phyloP scores from a whole-genome alignment of 129 eudicot genomes.

The Apium graveolens region DNA sequence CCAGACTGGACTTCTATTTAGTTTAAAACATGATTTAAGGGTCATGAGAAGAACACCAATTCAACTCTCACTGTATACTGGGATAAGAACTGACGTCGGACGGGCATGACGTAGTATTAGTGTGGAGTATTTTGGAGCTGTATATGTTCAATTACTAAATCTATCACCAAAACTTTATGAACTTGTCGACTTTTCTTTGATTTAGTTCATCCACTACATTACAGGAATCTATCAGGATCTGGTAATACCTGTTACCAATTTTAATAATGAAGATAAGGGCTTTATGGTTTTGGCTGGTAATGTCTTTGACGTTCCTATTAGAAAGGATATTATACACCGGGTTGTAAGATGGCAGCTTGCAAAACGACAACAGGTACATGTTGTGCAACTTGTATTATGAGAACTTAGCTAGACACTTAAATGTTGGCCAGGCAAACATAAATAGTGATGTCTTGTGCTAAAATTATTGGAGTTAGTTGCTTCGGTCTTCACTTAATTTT shows the following conservation, averaged over 20 bases:
- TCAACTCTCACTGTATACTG: background rate
- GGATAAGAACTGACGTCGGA: background rate
- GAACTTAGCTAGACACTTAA: background rate
- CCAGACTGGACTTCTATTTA: background rate
- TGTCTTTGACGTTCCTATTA: conserved; percentile 89
- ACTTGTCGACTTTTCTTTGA: conserved; percentile 1
- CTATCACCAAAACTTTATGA: background rate
- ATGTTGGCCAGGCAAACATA: background rate
- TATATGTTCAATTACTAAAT: background rate
- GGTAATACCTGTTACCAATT: conserved; percentile 80
- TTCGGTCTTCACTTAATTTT: background rate
- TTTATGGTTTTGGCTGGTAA: conserved; percentile 85
- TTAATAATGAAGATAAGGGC: conserved; percentile 78
- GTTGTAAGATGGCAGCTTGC: conserved; percentile 93
- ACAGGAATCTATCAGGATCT: conserved; percentile 73
- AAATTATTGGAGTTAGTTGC: background rate
- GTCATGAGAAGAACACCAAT: background rate
- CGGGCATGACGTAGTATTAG: background rate
- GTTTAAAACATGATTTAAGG: too few species aligned
- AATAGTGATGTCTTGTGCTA: background rate
- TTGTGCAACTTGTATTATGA: background rate
- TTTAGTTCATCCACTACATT: conserved; percentile 11
- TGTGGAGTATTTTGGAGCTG: background rate
- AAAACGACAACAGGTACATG: conserved; percentile 77
- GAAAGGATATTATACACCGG: conserved; percentile 90